A percentile compares a stretch with the other conserved stretches of the same genome.
Evolutionary conservation across 2,329 filamentous ascomycete genomes (phyloP).

Genomic region (Neonectria punicea): DNA sequence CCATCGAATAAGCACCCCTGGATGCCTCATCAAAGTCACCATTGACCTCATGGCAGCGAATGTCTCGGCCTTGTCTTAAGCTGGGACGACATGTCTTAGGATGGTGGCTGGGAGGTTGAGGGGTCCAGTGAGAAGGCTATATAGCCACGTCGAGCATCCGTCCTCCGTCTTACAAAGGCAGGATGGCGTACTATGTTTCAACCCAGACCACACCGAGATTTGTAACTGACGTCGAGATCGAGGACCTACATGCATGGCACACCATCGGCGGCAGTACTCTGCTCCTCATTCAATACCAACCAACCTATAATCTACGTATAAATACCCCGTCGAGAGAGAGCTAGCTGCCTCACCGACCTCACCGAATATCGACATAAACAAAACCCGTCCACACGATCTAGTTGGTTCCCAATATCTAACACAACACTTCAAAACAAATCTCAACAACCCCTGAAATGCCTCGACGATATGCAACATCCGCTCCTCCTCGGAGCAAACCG

Average conservation of each 20-base stretch:
- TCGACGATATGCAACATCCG: conserved; percentile 28
- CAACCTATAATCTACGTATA: background rate
- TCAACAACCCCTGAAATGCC: conserved; percentile 24
- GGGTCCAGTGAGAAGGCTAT: background rate
- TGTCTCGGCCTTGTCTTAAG: background rate
- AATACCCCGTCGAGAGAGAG: background rate
- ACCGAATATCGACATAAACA: background rate
- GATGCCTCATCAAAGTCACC: conserved; percentile 24
- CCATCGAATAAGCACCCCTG: conserved; percentile 20
- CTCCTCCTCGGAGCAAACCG: conserved; percentile 15
- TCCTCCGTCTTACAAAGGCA: background rate
- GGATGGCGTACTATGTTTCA: background rate
- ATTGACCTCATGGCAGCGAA: background rate
- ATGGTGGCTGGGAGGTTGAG: background rate
- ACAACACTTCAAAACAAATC: background rate
- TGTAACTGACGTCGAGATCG: conserved; percentile 1
- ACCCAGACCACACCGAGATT: background rate
- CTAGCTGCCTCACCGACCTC: too few species aligned
- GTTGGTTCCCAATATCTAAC: background rate
- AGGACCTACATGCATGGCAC: background rate
- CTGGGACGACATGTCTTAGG: background rate
- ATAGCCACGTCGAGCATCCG: background rate
- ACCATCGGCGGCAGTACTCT: too few species aligned
- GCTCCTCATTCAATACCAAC: background rate
- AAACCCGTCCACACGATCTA: background rate